Evolutionary conservation across 805 yeast genomes (phyloP).

Genomic region (Saturnispora dispora): DNA sequence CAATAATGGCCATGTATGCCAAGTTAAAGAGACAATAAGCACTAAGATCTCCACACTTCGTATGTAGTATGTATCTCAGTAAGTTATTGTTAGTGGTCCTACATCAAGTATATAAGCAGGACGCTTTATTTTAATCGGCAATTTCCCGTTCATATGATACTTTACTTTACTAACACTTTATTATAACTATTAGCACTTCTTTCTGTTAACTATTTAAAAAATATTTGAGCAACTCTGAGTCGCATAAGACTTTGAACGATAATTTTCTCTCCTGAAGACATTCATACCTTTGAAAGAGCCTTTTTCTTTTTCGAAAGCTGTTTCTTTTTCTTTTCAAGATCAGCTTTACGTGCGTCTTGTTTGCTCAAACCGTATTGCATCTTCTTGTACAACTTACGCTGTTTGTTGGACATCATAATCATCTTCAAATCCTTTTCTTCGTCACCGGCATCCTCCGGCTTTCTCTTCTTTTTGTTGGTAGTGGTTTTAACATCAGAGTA

Average conservation of each 20-base stretch:
- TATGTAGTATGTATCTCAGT: too few species aligned
- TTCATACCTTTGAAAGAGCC: slow-evolving; percentile 10
- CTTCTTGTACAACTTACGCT: slow-evolving; percentile 86
- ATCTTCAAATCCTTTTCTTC: slow-evolving; percentile 65
- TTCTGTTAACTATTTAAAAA: not conserved
- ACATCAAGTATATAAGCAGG: too few species aligned
- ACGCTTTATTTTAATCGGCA: too few species aligned
- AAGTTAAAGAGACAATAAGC: too few species aligned
- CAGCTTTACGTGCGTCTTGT: slow-evolving; percentile 68
- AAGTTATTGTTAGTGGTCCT: too few species aligned
- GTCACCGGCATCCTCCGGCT: slow-evolving; percentile 34
- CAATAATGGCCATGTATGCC: too few species aligned
- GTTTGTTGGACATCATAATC: slow-evolving; percentile 97
- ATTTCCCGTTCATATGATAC: not conserved
- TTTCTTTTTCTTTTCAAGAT: slow-evolving; percentile 51
- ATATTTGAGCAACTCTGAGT: not conserved
- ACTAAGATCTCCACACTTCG: too few species aligned
- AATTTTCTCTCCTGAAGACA: not conserved
- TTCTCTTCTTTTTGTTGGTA: slow-evolving; percentile 28
- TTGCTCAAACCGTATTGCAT: slow-evolving; percentile 86
- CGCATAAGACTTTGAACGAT: not conserved
- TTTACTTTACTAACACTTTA: not conserved
- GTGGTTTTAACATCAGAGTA: slow-evolving; percentile 45
- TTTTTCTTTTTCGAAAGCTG: slow-evolving; percentile 41
- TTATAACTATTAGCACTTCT: not conserved